A percentile compares a stretch with the other conserved stretches of the same genome.
Evolutionary conservation across 2,329 filamentous ascomycete species (phyloP).

Genomic region (Stachybotrys chartarum): DNA sequence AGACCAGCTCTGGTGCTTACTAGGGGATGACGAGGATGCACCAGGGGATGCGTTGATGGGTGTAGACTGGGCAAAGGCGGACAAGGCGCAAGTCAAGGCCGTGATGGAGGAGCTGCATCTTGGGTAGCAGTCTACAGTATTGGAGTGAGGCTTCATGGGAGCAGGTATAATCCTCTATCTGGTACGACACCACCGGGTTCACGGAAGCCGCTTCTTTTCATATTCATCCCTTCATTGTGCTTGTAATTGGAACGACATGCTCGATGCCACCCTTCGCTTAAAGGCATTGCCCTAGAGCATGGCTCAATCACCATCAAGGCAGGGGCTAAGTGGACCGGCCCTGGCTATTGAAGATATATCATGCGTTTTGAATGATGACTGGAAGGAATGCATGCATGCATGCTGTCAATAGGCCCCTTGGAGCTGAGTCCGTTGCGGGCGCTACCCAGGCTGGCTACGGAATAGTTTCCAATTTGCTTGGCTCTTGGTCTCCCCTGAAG

Average conservation of each 20-base stretch:
- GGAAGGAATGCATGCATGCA: background rate
- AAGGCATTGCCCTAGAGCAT: too few species aligned
- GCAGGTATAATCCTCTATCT: too few species aligned
- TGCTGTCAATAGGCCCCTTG: background rate
- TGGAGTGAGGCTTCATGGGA: background rate
- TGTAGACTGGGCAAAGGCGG: slow-evolving; percentile 51
- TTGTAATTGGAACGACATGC: too few species aligned
- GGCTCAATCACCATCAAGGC: too few species aligned
- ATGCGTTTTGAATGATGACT: background rate
- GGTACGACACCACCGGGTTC: too few species aligned
- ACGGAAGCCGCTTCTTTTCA: too few species aligned
- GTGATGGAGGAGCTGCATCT: slow-evolving; percentile 37
- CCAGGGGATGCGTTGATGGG: slow-evolving; percentile 34
- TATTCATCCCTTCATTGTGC: too few species aligned
- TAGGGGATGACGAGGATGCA: slow-evolving; percentile 18
- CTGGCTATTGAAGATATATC: too few species aligned
- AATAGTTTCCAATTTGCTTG: too few species aligned
- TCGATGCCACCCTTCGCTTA: too few species aligned
- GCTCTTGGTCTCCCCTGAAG: too few species aligned
- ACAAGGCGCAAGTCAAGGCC: slow-evolving; percentile 35
- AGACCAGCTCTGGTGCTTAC: slow-evolving; percentile 51
- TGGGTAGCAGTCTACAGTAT: slow-evolving; percentile 10
- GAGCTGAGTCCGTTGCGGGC: background rate
- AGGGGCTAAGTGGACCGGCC: too few species aligned
- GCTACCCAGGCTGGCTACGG: background rate